Base-by-base conservation (phyloP, 192 early-diverging fungal genomes). In the Podila clonocystis region DNA sequence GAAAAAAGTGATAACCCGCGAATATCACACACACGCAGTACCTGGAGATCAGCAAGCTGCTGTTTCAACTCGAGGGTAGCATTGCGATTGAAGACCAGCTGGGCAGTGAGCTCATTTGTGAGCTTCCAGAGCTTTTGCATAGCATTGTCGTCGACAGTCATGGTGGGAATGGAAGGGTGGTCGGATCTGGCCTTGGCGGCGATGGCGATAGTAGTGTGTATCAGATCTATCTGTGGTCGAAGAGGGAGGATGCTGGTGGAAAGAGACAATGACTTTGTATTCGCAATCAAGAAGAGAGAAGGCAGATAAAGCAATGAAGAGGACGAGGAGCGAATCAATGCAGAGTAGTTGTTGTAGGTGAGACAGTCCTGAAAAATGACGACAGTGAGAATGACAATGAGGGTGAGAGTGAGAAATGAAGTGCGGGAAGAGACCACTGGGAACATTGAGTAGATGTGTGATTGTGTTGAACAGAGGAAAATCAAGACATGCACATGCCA, bases 121-220 rank as follows among this genome's bases (percentile, higher is more conserved):
- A 85, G 68, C 62, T 85, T 85, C 71, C 82, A 83, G 34, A 87
- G 69, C 62, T 74, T 82, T 64, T 87, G 86, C 59, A 83, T 72
- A 17, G 77, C 69, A 34, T 74, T 73, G 57, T 87, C 86, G 36
- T 87, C 86, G 50, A 83, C 80, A 64, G 73, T 82, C 65, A 70
- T 76, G 68, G 61, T 34, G 5, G 50, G 1, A 5, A 50, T 2
- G 11, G 50, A 52, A 9, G 50, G 50, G 17, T 3, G 8, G 50
- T n/a, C 19, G 50, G 17, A 52, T 22, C 19, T 52, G 17, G 50
- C 19, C 50, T 22, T 3, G 22, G 50, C n/a, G 3, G 50, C 1
- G 3, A 5, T 7, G 5, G 50, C n/a, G 50, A 17, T 4, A 5
- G 50, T 52, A 9, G 52, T 19, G 5, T 26, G 13, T 9, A 24